Evolutionary conservation across 495 filamentous ascomycete species (phyloP).

Genomic region (Aspergillus ellipticus): DNA sequence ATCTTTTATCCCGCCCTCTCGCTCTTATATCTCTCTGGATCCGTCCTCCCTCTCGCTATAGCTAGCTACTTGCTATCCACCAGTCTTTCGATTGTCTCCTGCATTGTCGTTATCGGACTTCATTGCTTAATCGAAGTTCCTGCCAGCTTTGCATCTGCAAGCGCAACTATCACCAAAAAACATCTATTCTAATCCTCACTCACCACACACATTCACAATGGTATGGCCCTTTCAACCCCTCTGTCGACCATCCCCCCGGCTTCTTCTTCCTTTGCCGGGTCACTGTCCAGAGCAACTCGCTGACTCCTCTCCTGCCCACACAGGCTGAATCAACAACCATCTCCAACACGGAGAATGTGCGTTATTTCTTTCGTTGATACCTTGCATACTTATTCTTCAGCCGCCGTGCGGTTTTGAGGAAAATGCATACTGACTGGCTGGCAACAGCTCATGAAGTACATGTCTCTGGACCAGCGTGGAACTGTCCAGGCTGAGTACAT

Average conservation of each 20-base stretch:
- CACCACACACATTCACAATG: conserved; percentile 15
- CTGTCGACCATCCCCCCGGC: conserved; percentile 6
- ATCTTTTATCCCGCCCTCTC: conserved; percentile 8
- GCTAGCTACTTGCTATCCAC: conserved; percentile 1
- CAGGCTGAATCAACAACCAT: conserved; percentile 54
- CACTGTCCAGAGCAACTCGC: neutral
- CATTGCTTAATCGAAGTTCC: conserved; percentile 4
- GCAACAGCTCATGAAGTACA: conserved; percentile 83
- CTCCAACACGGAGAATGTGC: conserved; percentile 69
- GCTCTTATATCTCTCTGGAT: conserved; percentile 9
- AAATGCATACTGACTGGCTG: conserved; percentile 40
- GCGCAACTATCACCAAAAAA: conserved; percentile 11
- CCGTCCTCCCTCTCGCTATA: conserved; percentile 11
- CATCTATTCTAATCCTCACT: conserved; percentile 17
- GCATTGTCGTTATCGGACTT: conserved; percentile 6
- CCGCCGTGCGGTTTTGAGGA: conserved; percentile 33
- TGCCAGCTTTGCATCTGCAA: conserved; percentile 3
- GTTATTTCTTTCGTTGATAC: conserved; percentile 30
- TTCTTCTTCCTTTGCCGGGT: neutral
- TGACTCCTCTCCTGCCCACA: conserved; percentile 10
- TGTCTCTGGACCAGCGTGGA: conserved; percentile 84
- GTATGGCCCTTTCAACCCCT: conserved; percentile 9
- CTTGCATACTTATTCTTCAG: conserved; percentile 32
- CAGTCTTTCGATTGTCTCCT: conserved; percentile 12
- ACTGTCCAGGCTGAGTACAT: conserved; percentile 89